Evolutionary conservation across 306 rosid species (phyloP).

Genomic region (Quercus mongolica): DNA sequence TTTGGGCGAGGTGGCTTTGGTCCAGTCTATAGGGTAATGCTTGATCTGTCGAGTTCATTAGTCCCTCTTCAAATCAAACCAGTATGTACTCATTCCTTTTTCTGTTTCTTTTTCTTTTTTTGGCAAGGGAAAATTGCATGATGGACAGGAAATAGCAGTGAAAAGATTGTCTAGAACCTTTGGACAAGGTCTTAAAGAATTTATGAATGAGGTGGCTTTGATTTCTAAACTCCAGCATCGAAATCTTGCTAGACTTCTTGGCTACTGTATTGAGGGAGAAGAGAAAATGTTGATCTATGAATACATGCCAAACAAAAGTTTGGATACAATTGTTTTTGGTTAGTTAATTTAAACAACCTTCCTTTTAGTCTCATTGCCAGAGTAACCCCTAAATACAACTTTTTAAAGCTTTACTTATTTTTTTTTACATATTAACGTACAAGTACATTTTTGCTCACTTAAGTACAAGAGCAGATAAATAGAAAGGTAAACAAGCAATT

Average conservation of each 20-base stretch:
- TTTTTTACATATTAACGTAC: too few relatives aligned
- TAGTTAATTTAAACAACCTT: neutral
- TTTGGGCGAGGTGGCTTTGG: conserved; percentile 19
- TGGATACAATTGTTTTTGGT: conserved; percentile 26
- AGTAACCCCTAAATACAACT: too few relatives aligned
- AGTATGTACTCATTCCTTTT: too few relatives aligned
- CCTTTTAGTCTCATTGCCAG: too few relatives aligned
- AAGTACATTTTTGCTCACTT: too few relatives aligned
- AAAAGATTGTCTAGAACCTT: conserved; percentile 42
- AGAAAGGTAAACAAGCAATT: too few relatives aligned
- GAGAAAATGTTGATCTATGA: conserved; percentile 20
- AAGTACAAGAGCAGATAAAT: too few relatives aligned
- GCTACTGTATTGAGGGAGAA: conserved; percentile 8
- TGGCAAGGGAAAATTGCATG: conserved; percentile 23
- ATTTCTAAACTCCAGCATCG: conserved; percentile 12
- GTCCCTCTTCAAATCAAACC: neutral
- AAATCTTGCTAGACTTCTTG: conserved; percentile 13
- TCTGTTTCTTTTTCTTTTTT: neutral
- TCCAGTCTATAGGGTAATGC: neutral
- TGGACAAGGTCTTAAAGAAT: conserved; percentile 41
- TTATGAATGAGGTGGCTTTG: conserved; percentile 20
- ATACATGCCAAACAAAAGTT: conserved; percentile 32
- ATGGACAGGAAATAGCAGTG: conserved; percentile 43
- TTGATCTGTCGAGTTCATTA: neutral
- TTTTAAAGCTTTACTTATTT: too few relatives aligned